Conservation (phyloP, 495 filamentous ascomycete species). For the Talaromyces thailandensis region DNA sequence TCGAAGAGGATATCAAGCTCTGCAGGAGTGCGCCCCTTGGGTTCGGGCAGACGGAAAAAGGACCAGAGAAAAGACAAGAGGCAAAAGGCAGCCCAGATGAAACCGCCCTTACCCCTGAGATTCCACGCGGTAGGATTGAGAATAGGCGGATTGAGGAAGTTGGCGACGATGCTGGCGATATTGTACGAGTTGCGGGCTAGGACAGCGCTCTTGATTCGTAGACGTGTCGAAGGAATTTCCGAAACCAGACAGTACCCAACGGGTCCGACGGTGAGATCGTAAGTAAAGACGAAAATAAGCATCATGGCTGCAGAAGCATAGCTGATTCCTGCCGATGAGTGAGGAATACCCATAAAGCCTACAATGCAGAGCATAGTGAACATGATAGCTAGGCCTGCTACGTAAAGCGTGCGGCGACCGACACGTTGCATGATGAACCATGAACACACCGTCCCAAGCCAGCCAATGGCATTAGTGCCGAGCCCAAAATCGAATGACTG, state of each 20-base stretch:
- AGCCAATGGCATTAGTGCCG: conserved; percentile 34
- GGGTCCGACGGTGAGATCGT: conserved; percentile 58
- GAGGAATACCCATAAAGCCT: conserved; percentile 54
- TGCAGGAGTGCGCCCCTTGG: conserved; percentile 52
- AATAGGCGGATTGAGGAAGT: conserved; percentile 58
- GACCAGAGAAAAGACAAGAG: conserved; percentile 55
- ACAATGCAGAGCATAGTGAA: conserved; percentile 51
- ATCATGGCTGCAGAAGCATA: conserved; percentile 34
- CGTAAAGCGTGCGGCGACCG: conserved; percentile 56
- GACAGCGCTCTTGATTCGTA: conserved; percentile 59
- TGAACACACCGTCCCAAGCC: conserved; percentile 39
- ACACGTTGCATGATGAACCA: conserved; percentile 42
- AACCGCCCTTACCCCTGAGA: conserved; percentile 56
- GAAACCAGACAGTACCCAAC: conserved; percentile 64
- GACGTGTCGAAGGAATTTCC: conserved; percentile 54
- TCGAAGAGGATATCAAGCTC: conserved; percentile 57
- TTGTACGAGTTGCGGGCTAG: conserved; percentile 59
- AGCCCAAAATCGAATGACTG: conserved; percentile 22
- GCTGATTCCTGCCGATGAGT: conserved; percentile 11
- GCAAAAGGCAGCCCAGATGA: conserved; percentile 61
- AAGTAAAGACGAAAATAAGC: conserved; percentile 50
- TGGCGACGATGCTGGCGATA: conserved; percentile 51
- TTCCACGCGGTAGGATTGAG: conserved; percentile 57
- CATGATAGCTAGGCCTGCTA: conserved; percentile 50
- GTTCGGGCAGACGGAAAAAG: conserved; percentile 60